Evolutionary conservation across 208 protist genomes (phyloP).

Genomic region (Jaenimonas drosophilae): DNA sequence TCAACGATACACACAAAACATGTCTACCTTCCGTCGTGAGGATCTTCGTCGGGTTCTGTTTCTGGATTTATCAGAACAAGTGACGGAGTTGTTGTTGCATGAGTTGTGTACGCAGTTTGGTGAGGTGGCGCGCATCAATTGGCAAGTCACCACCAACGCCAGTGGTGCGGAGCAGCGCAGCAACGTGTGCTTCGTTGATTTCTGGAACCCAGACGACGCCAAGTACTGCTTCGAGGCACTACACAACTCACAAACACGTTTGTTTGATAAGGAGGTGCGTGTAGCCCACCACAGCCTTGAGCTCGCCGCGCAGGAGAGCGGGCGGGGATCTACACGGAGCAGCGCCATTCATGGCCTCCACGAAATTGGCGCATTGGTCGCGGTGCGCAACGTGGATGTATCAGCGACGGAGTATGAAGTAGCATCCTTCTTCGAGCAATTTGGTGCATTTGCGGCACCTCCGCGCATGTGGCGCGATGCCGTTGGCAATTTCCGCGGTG

Average conservation of each 20-base stretch:
- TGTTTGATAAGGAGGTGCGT: slow-evolving; percentile 63
- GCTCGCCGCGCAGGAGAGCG: slow-evolving; percentile 13
- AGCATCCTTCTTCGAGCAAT: slow-evolving; percentile 67
- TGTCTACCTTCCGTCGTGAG: slow-evolving; percentile 70
- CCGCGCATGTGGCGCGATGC: slow-evolving; percentile 72
- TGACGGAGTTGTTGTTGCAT: slow-evolving; percentile 65
- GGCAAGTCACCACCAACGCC: slow-evolving; percentile 30
- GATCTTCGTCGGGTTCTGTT: slow-evolving; percentile 70
- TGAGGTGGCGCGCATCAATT: slow-evolving; percentile 53
- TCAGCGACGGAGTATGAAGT: slow-evolving; percentile 69
- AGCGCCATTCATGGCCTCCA: slow-evolving; percentile 34
- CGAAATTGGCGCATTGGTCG: slow-evolving; percentile 80
- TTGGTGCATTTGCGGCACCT: slow-evolving; percentile 70
- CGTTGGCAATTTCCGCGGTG: slow-evolving; percentile 66
- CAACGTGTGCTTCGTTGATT: slow-evolving; percentile 74
- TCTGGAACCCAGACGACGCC: slow-evolving; percentile 61
- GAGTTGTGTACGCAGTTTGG: slow-evolving; percentile 82
- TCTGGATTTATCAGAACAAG: slow-evolving; percentile 65
- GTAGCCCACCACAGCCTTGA: slow-evolving; percentile 60
- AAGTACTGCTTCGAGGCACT: slow-evolving; percentile 86
- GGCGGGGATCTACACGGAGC: slow-evolving; percentile 1
- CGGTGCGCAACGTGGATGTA: slow-evolving; percentile 65
- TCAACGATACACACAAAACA: slow-evolving; percentile 5
- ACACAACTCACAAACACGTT: slow-evolving; percentile 36
- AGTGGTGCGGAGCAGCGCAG: slow-evolving; percentile 39